phyloP scores from a whole-genome alignment of 2,329 filamentous ascomycete genomes.

The Penicillium concentricum region DNA sequence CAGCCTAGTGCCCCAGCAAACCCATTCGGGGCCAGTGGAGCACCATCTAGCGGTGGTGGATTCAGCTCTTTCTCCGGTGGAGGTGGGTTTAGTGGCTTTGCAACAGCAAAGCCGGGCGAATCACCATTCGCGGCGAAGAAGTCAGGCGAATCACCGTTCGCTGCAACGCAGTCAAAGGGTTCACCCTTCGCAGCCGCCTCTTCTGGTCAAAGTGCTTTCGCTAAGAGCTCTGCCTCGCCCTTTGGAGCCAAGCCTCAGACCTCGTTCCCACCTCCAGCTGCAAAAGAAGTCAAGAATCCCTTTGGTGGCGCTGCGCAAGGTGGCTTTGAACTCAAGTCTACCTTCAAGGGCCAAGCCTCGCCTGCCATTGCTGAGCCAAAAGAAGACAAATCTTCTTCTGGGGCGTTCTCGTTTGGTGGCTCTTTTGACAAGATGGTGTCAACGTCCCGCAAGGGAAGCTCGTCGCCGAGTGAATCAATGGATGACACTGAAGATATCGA shows the following conservation, averaged over 20 bases:
- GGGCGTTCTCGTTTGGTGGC: conserved; percentile 39
- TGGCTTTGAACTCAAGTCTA: conserved; percentile 45
- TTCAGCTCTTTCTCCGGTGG: conserved; percentile 26
- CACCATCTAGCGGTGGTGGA: conserved; percentile 27
- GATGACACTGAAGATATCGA: conserved; percentile 36
- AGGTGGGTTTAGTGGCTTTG: conserved; percentile 30
- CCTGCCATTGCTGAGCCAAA: conserved; percentile 42
- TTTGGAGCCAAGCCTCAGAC: conserved; percentile 32
- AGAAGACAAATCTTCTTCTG: conserved; percentile 33
- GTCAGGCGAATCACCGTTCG: background rate
- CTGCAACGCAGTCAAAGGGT: background rate
- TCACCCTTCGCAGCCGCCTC: conserved; percentile 9
- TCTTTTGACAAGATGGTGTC: conserved; percentile 44
- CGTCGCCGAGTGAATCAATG: conserved; percentile 36
- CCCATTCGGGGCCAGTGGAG: conserved; percentile 22
- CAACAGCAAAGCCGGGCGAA: conserved; percentile 20
- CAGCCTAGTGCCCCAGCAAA: conserved; percentile 32
- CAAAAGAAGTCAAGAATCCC: conserved; percentile 26
- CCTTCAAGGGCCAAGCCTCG: conserved; percentile 45
- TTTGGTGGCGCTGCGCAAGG: conserved; percentile 32
- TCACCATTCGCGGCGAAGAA: conserved; percentile 12
- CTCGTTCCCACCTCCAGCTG: conserved; percentile 30
- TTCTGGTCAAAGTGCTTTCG: background rate
- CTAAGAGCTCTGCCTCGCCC: conserved; percentile 24
- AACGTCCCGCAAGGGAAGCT: conserved; percentile 31